These are phyloP conservation scores for Terfezia claveryi DNA, from an alignment of 495 filamentous ascomycete species.

Conservation along the genomic window DNA sequence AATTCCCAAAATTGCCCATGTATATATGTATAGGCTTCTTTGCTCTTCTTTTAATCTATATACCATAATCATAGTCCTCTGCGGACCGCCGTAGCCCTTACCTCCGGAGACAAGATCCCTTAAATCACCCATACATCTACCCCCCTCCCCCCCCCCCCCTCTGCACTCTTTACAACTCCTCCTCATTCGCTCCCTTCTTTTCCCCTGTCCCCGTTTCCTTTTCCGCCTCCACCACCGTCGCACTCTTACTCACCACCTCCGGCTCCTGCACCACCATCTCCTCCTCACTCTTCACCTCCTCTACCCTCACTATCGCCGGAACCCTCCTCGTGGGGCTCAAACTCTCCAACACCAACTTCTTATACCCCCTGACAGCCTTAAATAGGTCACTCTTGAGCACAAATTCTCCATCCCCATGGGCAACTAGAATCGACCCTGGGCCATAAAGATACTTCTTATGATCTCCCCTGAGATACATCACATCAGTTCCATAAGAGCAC, in stretches of 20 bases:
- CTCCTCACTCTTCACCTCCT: constrained; percentile 1
- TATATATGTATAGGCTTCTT: too few species aligned
- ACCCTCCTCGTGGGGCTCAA: constrained; percentile 23
- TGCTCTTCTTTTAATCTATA: too few species aligned
- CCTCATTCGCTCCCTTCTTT: neutral
- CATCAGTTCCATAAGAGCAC: constrained; percentile 85
- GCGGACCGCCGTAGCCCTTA: too few species aligned
- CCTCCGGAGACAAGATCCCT: too few species aligned
- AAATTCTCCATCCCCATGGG: constrained; percentile 69
- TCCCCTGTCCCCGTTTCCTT: neutral
- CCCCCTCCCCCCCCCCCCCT: too few species aligned
- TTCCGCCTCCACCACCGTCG: neutral
- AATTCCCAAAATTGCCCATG: neutral
- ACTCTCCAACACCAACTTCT: constrained; percentile 42
- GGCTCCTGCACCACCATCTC: neutral
- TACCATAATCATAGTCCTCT: too few species aligned
- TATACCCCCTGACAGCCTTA: constrained; percentile 47
- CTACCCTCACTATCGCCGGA: constrained; percentile 12
- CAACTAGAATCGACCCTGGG: constrained; percentile 69
- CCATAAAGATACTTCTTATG: constrained; percentile 77
- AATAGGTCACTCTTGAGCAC: constrained; percentile 46
- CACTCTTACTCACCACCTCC: neutral
- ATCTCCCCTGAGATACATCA: constrained; percentile 47
- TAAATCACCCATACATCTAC: too few species aligned
- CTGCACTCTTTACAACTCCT: neutral